Evolutionary conservation across 129 eudicot genomes (phyloP).

Genomic region (carrot (Daucus carota)): DH1_v3.0 NC_030383.2:60128001-60128500

Average conservation of each 20-base stretch:
- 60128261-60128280: conserved; percentile 9
- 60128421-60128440: background rate
- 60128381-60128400: background rate
- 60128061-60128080: conserved; percentile 18
- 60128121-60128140: conserved; percentile 18
- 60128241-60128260: conserved; percentile 10
- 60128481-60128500: background rate
- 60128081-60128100: conserved; percentile 18
- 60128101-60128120: conserved; percentile 16
- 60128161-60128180: conserved; percentile 16
- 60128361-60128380: background rate
- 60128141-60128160: conserved; percentile 19
- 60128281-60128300: background rate
- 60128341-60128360: background rate
- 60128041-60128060: conserved; percentile 17
- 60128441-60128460: background rate
- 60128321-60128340: background rate
- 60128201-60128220: conserved; percentile 10
- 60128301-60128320: conserved; percentile 4
- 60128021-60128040: conserved; percentile 22
- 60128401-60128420: background rate
- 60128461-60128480: background rate
- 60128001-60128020: conserved; percentile 17
- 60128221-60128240: background rate
- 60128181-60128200: conserved; percentile 11